Evolutionary conservation across 768 basidiomycete species (phyloP).

Genomic region (Hygrophorus pudorinus): DNA sequence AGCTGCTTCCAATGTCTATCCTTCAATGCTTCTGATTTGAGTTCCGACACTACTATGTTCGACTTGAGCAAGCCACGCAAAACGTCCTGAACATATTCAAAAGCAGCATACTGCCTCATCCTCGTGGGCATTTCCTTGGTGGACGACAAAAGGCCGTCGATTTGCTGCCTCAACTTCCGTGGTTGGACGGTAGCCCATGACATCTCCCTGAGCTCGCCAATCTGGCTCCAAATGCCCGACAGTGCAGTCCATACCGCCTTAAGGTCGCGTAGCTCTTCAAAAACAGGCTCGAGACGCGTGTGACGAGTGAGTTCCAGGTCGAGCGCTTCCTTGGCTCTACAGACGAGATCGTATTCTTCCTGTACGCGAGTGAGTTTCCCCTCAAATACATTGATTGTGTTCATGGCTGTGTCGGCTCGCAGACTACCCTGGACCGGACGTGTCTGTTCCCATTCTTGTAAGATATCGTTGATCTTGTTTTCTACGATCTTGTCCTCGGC

Average conservation of each 20-base stretch:
- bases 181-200: slow-evolving; percentile 91
- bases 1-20: slow-evolving; percentile 98
- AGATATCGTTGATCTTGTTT: slow-evolving; percentile 86
- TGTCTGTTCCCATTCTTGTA: slow-evolving; percentile 90
- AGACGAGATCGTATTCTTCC: slow-evolving; percentile 93
- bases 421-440: slow-evolving; percentile 96
- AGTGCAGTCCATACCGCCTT: slow-evolving; percentile 99
- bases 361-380: slow-evolving; percentile 80
- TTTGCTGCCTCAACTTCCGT: slow-evolving; percentile 86
- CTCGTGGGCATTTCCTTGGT: slow-evolving; percentile 98
- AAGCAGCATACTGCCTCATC: slow-evolving; percentile 98
- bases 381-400: slow-evolving; percentile 92
- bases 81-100: slow-evolving; percentile 94
- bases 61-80: slow-evolving; percentile 81
- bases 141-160: slow-evolving; percentile 84
- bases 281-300: slow-evolving; percentile 86
- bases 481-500: slow-evolving; percentile 98
- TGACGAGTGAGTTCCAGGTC: slow-evolving; percentile 86
- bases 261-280: slow-evolving; percentile 91
- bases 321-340: slow-evolving; percentile 93
- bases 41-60: slow-evolving; percentile 81
- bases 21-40: slow-evolving; percentile 95
- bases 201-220: slow-evolving; percentile 79
- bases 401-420: slow-evolving; percentile 94
- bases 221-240: slow-evolving; percentile 93